Conservation (phyloP, 768 basidiomycete species). For the Lactifluus subvellereus region DNA sequence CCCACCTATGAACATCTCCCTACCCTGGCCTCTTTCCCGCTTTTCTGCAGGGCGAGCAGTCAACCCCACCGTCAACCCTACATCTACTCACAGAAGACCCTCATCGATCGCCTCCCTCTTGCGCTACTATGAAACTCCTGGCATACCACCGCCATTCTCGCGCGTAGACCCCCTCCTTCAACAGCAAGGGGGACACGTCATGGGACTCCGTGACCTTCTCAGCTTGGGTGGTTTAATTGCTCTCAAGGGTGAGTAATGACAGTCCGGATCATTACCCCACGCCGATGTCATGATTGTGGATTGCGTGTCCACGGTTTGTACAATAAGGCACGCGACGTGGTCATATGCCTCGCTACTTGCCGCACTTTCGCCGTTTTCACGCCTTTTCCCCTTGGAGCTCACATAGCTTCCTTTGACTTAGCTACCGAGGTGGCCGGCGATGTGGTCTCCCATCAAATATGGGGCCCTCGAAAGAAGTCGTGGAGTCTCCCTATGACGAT, state of each 20-base stretch:
- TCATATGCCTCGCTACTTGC: neutral
- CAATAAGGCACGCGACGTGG: constrained; percentile 4
- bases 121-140: constrained; percentile 56
- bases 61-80: neutral
- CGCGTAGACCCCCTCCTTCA: constrained; percentile 66
- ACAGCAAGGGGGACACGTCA: constrained; percentile 45
- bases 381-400: constrained; percentile 1
- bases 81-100: constrained; percentile 2
- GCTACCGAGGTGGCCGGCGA: constrained; percentile 52
- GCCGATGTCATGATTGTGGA: neutral
- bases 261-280: neutral
- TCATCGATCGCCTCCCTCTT: constrained; percentile 20
- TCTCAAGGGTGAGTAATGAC: constrained; percentile 18
- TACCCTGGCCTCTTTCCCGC: constrained; percentile 29
- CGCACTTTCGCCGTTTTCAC: constrained; percentile 6
- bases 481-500: constrained; percentile 97
- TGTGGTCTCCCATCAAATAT: constrained; percentile 70
- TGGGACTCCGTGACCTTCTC: constrained; percentile 67
- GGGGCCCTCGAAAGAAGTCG: constrained; percentile 81
- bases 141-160: constrained; percentile 65
- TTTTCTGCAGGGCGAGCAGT: constrained; percentile 8
- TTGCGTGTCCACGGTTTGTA: neutral
- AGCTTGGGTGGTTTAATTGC: constrained; percentile 52
- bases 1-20: constrained; percentile 13
- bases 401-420: constrained; percentile 35